Conservation (phyloP, 768 basidiomycete species). For the Termitomyces sp. region DNA sequence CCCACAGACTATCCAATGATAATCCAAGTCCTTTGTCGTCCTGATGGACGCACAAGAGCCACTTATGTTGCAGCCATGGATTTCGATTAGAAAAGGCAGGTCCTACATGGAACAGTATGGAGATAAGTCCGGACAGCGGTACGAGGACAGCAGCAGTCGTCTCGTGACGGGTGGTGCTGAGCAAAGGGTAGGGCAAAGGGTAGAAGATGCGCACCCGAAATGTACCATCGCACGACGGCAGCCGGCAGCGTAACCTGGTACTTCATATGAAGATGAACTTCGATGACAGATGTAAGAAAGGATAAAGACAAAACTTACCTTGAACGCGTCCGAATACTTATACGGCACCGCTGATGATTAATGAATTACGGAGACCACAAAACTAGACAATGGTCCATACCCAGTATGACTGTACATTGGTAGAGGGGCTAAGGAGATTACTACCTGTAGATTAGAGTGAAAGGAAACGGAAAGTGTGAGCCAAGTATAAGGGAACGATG, state of each 20-base stretch:
- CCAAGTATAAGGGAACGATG: too few relatives aligned
- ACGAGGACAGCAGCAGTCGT: not conserved
- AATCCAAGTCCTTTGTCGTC: not conserved
- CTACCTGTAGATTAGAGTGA: too few relatives aligned
- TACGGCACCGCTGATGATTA: not conserved
- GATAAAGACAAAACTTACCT: constrained; percentile 3
- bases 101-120: not conserved
- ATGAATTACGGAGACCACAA: not conserved
- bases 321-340: not conserved
- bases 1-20: constrained; percentile 5
- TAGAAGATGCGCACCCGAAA: not conserved
- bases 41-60: not conserved
- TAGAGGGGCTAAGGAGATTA: not conserved
- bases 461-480: constrained; percentile 5
- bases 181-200: too few relatives aligned
- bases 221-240: not conserved
- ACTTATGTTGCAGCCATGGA: not conserved
- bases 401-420: not conserved
- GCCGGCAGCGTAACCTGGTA: not conserved
- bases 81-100: constrained; percentile 2
- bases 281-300: not conserved
- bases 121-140: not conserved
- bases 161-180: constrained; percentile 7
- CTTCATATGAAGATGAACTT: not conserved
- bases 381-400: not conserved